A percentile compares a stretch with the other conserved stretches of the same genome.
Evolutionary conservation across 2,329 filamentous ascomycete genomes (phyloP).

Genomic region (Aspergillus niger): DNA sequence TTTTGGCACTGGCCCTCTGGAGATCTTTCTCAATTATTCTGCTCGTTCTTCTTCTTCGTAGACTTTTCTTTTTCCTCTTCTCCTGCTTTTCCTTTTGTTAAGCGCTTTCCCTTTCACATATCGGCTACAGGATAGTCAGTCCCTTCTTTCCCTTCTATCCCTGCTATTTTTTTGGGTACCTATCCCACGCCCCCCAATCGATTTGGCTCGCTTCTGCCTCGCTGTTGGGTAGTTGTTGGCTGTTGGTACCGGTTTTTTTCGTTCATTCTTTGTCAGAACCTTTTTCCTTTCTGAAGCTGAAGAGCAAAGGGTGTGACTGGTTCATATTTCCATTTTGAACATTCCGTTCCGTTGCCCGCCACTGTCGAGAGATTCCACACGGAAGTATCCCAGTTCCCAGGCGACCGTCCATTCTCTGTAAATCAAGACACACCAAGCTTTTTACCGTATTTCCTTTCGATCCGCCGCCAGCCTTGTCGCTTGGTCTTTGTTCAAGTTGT

Average conservation of each 20-base stretch:
- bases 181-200: neutral
- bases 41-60: neutral
- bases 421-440: neutral
- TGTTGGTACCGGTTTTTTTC: neutral
- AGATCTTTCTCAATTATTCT: no score
- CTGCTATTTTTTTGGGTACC: neutral
- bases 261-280: neutral
- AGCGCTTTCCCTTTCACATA: neutral
- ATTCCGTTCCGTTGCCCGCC: conserved; percentile 21
- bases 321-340: conserved; percentile 6
- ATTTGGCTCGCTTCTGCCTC: neutral
- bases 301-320: conserved; percentile 12
- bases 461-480: neutral
- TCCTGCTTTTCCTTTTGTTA: conserved; percentile 12
- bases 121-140: neutral
- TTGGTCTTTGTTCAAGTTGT: conserved; percentile 3
- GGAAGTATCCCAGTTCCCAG: neutral
- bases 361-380: neutral
- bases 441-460: neutral
- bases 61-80: neutral
- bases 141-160: neutral
- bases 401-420: conserved; percentile 5
- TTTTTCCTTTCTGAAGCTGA: neutral
- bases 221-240: neutral
- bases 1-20: neutral